Evolutionary conservation across 192 early-diverging fungal genomes (phyloP).

Genomic region (Neocallimastix lanati): DNA sequence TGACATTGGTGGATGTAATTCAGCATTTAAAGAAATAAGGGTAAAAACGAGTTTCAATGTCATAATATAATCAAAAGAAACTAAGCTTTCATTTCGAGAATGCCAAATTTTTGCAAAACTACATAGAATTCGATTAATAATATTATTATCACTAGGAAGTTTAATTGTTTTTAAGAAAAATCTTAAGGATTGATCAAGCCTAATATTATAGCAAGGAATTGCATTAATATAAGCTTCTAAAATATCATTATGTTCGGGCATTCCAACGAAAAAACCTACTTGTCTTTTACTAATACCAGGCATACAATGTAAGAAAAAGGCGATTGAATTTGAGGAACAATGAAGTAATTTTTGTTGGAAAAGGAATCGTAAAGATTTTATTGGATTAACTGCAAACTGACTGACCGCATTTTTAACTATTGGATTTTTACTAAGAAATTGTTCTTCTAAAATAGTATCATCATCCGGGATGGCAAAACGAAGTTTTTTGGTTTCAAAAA

Average conservation of each 20-base stretch:
- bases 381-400: conserved; percentile 37
- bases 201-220: conserved; percentile 27
- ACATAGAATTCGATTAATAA: conserved; percentile 29
- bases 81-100: conserved; percentile 31
- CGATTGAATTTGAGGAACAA: conserved; percentile 38
- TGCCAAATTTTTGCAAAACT: conserved; percentile 45
- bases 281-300: conserved; percentile 35
- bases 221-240: conserved; percentile 31
- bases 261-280: conserved; percentile 31
- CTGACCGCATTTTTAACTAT: conserved; percentile 33
- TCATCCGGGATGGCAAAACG: neutral
- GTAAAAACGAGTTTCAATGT: conserved; percentile 37
- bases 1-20: conserved; percentile 18
- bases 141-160: conserved; percentile 23
- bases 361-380: conserved; percentile 29
- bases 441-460: neutral
- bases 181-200: conserved; percentile 38
- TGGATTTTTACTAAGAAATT: conserved; percentile 9
- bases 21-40: conserved; percentile 41
- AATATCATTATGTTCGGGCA: conserved; percentile 30
- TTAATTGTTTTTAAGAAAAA: conserved; percentile 27
- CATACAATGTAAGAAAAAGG: conserved; percentile 45
- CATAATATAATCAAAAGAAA: conserved; percentile 28
- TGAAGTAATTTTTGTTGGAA: conserved; percentile 31
- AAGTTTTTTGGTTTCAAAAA: neutral